Evolutionary conservation across 2,329 filamentous ascomycete genomes (phyloP).

Genomic region (Coniochaeta ligniaria): DNA sequence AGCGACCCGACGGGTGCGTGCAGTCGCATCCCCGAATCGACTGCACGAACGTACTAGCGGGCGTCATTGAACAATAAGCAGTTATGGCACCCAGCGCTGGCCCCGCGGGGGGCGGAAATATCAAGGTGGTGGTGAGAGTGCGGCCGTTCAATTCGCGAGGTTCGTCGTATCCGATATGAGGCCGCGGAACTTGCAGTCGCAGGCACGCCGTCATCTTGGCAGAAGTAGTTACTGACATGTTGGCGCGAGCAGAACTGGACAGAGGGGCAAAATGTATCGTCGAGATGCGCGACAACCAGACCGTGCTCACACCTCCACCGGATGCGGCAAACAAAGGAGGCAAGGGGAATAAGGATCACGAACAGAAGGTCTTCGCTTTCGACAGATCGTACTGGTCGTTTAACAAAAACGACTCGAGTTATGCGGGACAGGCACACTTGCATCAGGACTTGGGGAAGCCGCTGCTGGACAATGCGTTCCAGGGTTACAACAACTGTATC

Average conservation of each 20-base stretch:
- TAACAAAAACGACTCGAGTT: conserved; percentile 70
- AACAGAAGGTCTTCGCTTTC: conserved; percentile 84
- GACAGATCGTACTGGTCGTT: conserved; percentile 99
- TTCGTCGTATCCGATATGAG: conserved; percentile 27
- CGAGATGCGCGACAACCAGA: conserved; percentile 91
- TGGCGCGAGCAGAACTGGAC: conserved; percentile 65
- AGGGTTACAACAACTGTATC: conserved; percentile 99
- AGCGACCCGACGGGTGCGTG: background rate
- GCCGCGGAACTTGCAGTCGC: background rate
- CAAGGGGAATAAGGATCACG: conserved; percentile 64
- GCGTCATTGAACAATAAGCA: conserved; percentile 7
- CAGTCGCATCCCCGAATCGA: background rate
- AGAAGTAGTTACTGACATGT: conserved; percentile 2
- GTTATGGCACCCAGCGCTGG: conserved; percentile 50
- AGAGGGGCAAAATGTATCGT: conserved; percentile 94
- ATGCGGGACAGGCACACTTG: conserved; percentile 83
- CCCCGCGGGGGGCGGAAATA: conserved; percentile 69
- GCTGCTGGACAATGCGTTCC: conserved; percentile 93
- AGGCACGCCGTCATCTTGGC: background rate
- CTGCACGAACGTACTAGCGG: background rate
- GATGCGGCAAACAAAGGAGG: conserved; percentile 45
- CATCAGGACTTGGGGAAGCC: conserved; percentile 85
- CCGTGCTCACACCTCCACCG: conserved; percentile 69
- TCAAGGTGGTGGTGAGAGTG: conserved; percentile 98
- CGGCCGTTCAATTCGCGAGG: conserved; percentile 95